Conservation (phyloP, 75 land plant genomes). For the Larix kaempferi region DNA sequence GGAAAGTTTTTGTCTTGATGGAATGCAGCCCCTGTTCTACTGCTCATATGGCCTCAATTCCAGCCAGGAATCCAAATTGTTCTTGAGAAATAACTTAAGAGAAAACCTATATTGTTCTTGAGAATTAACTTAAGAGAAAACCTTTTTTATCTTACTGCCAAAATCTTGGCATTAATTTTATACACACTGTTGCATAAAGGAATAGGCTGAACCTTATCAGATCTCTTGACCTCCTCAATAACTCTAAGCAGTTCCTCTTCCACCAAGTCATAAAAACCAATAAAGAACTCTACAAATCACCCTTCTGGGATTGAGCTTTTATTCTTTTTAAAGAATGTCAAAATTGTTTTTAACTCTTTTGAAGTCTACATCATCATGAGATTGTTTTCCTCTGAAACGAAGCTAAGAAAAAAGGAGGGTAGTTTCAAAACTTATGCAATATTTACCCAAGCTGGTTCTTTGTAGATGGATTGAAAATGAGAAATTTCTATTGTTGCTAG, state of each 20-base stretch:
- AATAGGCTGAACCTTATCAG: neutral
- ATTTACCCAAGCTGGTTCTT: neutral
- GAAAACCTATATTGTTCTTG: neutral
- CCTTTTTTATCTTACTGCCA: no score
- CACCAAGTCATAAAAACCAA: neutral
- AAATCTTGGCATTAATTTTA: no score
- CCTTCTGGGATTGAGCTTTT: neutral
- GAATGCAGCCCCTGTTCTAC: neutral
- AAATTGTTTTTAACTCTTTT: neutral
- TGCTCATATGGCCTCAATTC: neutral
- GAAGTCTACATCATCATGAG: neutral
- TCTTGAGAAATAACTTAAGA: neutral
- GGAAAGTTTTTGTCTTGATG: neutral
- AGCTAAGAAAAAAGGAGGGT: neutral
- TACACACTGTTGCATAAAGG: no score
- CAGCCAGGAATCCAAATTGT: neutral
- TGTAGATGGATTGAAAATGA: neutral
- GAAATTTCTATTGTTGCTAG: neutral
- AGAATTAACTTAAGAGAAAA: neutral
- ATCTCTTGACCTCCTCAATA: neutral
- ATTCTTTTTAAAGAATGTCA: neutral
- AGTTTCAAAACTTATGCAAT: neutral
- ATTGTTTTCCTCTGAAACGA: neutral
- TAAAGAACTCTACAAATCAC: neutral
- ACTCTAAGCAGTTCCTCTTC: neutral